Percentiles rank a stretch among this genome's conserved stretches.
phyloP scores from a whole-genome alignment of 441 rosid genomes.

The Raphanus hybrid region DNA sequence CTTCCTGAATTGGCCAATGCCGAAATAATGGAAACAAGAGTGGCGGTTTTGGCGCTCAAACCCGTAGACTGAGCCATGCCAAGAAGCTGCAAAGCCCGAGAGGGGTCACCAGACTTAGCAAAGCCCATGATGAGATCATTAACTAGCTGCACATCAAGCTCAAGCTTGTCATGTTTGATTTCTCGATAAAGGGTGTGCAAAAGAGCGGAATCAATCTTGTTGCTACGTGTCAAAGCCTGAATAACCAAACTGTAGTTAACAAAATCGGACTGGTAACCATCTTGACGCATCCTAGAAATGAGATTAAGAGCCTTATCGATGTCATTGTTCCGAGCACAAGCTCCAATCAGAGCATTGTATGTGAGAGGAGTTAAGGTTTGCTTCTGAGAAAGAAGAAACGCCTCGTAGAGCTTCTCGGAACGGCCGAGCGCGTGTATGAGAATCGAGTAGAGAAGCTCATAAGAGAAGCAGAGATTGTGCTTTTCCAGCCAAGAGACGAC shows the following conservation, averaged over 20 bases:
- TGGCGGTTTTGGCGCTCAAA: conserved; percentile 63
- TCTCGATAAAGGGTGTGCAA: conserved; percentile 73
- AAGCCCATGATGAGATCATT: conserved; percentile 87
- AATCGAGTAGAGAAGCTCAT: conserved; percentile 90
- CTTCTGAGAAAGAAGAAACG: conserved; percentile 82
- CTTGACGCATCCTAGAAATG: conserved; percentile 85
- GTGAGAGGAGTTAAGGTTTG: conserved; percentile 85
- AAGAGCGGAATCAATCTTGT: conserved; percentile 70
- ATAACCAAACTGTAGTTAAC: conserved; percentile 86
- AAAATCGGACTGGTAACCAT: conserved; percentile 89
- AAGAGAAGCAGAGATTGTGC: conserved; percentile 94
- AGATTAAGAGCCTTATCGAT: conserved; percentile 87
- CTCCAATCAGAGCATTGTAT: conserved; percentile 89
- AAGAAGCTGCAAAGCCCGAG: conserved; percentile 69
- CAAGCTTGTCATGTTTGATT: conserved; percentile 74
- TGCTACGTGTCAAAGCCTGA: conserved; percentile 68
- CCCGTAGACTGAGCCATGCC: conserved; percentile 85
- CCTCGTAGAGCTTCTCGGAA: conserved; percentile 95
- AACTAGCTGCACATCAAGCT: conserved; percentile 75
- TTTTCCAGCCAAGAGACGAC: conserved; percentile 90
- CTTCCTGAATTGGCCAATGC: conserved; percentile 71
- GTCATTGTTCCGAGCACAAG: conserved; percentile 87
- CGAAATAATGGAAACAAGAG: conserved; percentile 68
- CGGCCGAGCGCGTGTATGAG: conserved; percentile 93
- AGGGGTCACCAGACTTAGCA: conserved; percentile 81